These are phyloP conservation scores for Clathrospora elynae DNA, from an alignment of 2,329 filamentous ascomycete species.

Conservation along the genomic window DNA sequence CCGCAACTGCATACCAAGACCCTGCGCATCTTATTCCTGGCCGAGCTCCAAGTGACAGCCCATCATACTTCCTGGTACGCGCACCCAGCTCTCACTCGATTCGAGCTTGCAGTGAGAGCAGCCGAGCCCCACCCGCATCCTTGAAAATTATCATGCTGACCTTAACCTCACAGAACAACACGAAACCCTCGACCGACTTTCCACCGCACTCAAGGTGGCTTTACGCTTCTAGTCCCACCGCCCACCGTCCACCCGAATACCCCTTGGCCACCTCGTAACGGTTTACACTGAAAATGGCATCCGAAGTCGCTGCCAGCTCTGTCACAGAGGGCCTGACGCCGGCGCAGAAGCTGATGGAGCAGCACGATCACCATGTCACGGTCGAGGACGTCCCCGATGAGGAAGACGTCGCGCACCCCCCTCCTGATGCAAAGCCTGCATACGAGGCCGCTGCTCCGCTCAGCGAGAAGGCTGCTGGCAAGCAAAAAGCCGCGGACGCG, in stretches of 20 bases:
- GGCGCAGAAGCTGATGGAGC: conserved; percentile 66
- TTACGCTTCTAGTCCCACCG: conserved; percentile 29
- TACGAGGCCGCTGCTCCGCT: conserved; percentile 45
- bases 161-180: background rate
- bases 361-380: conserved; percentile 69
- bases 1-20: conserved; percentile 5
- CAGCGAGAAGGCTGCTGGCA: conserved; percentile 69
- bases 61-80: conserved; percentile 13
- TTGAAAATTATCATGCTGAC: conserved; percentile 4
- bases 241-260: conserved; percentile 43
- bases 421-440: conserved; percentile 52
- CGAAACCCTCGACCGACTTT: background rate
- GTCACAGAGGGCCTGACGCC: conserved; percentile 46
- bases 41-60: conserved; percentile 13
- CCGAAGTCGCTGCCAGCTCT: conserved; percentile 44
- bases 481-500: conserved; percentile 65
- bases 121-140: background rate
- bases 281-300: conserved; percentile 48
- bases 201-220: conserved; percentile 33
- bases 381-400: conserved; percentile 84
- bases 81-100: conserved; percentile 10
- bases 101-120: background rate
- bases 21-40: conserved; percentile 10
- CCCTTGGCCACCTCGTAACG: conserved; percentile 48
- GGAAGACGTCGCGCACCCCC: conserved; percentile 67